Conservation (phyloP, 2,329 filamentous ascomycete species). For the Xylaria sp. region DNA sequence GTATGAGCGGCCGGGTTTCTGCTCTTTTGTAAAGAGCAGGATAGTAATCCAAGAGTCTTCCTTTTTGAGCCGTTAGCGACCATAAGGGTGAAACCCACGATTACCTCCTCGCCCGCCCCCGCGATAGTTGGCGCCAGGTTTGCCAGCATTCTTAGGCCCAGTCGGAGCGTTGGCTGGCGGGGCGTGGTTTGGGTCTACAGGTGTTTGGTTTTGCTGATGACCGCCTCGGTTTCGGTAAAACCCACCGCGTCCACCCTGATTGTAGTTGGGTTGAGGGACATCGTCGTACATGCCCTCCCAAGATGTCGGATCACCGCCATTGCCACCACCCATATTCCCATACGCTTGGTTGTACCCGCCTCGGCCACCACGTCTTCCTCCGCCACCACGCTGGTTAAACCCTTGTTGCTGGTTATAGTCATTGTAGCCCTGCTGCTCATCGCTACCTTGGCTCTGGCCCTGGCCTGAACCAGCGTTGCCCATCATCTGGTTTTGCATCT, state of each 20-base stretch:
- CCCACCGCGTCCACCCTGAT: conserved; percentile 56
- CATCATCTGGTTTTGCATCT: conserved; percentile 58
- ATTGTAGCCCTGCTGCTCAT: conserved; percentile 43
- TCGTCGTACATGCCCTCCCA: conserved; percentile 99
- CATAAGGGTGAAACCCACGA: conserved; percentile 84
- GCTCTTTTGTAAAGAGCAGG: not conserved
- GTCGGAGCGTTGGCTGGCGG: conserved; percentile 88
- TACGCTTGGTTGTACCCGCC: conserved; percentile 53
- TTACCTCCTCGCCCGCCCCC: conserved; percentile 83
- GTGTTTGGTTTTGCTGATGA: conserved; percentile 52
- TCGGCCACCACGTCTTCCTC: conserved; percentile 46
- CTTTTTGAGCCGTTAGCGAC: conserved; percentile 40
- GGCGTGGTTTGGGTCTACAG: conserved; percentile 64
- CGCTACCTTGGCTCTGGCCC: conserved; percentile 51
- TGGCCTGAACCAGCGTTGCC: conserved; percentile 43
- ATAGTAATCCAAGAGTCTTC: not conserved
- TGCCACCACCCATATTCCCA: conserved; percentile 55
- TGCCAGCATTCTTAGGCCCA: conserved; percentile 93
- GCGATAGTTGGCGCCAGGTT: conserved; percentile 90
- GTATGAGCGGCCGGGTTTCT: not conserved
- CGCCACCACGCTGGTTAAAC: conserved; percentile 46
- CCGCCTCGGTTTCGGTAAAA: conserved; percentile 53
- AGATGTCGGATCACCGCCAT: conserved; percentile 77
- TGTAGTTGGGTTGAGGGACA: conserved; percentile 81
- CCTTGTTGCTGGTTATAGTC: conserved; percentile 46